A percentile compares a stretch with the other conserved stretches of the same genome.
phyloP scores from a whole-genome alignment of 176 grass and related monocot species.

The Oryza punctata region DNA sequence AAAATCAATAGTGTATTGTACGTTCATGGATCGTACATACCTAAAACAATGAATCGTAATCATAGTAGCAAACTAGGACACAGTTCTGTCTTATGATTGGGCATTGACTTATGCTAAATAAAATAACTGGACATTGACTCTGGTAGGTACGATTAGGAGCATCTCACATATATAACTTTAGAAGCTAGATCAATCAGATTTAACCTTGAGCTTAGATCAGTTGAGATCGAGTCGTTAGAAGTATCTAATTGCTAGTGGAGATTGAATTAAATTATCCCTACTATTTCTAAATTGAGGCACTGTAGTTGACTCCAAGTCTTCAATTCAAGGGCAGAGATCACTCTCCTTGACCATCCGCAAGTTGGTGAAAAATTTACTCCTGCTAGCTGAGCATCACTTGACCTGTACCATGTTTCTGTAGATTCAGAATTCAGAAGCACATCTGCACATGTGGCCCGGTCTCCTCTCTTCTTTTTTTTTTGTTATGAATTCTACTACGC shows the following conservation, averaged over 20 bases:
- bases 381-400: not conserved
- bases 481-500: not conserved
- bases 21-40: not conserved
- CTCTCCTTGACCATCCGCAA: conserved; percentile 28
- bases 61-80: not conserved
- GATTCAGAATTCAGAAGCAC: not conserved
- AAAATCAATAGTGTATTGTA: not conserved
- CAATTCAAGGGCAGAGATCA: conserved; percentile 28
- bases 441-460: not conserved
- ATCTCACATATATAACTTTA: not conserved
- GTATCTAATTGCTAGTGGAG: not conserved
- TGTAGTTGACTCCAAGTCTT: not conserved
- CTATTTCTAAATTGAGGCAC: not conserved
- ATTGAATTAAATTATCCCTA: not conserved
- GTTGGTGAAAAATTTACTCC: not conserved
- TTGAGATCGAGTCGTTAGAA: not conserved
- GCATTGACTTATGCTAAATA: not conserved
- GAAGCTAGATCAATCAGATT: not conserved
- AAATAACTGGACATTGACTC: not conserved
- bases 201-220: not conserved
- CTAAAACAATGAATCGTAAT: not conserved
- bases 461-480: conserved; percentile 1
- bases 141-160: conserved; percentile 5
- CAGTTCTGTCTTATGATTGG: not conserved
- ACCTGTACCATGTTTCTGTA: not conserved